Conservation (phyloP, 164 flowering plant genomes). For the Stephania japonica region DNA sequence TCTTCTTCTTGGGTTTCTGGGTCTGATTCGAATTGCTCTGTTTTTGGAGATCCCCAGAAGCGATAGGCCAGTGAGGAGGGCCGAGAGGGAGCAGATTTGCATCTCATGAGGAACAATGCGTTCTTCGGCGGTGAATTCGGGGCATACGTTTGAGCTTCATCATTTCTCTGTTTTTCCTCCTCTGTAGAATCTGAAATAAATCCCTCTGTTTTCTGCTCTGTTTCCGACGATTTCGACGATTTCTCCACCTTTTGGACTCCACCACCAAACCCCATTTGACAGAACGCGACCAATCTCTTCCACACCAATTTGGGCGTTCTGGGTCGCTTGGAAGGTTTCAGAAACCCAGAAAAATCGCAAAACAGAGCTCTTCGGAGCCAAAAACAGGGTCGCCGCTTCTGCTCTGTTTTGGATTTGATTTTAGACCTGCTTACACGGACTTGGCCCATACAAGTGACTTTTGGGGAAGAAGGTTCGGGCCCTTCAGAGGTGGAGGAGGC, state of each 20-base stretch:
- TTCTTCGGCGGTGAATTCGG: constrained; percentile 46
- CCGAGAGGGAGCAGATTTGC: constrained; percentile 75
- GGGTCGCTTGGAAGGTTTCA: constrained; percentile 19
- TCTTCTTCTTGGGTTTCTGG: background rate
- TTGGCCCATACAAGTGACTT: constrained; percentile 71
- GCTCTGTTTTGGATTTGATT: background rate
- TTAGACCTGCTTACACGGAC: constrained; percentile 38
- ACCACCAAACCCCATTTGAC: constrained; percentile 18
- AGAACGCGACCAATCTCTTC: constrained; percentile 32
- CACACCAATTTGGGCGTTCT: constrained; percentile 15
- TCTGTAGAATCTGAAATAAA: background rate
- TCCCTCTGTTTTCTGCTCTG: constrained; percentile 15
- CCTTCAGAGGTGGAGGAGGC: constrained; percentile 22
- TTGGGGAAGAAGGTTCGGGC: constrained; percentile 69
- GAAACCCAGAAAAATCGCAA: constrained; percentile 13
- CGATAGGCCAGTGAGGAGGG: constrained; percentile 51
- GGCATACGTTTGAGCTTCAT: constrained; percentile 8
- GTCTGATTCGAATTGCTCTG: background rate
- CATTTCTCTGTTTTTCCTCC: constrained; percentile 16
- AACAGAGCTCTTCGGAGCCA: constrained; percentile 25
- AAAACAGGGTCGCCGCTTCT: constrained; percentile 18
- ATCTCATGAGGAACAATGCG: constrained; percentile 53
- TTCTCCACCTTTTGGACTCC: constrained; percentile 14
- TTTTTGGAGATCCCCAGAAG: constrained; percentile 33
- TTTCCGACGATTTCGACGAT: constrained; percentile 2